Percentiles rank a stretch among this genome's conserved stretches.
Conservation (phyloP, 208 protist genomes). For the Naegleria lovaniensis region DNA sequence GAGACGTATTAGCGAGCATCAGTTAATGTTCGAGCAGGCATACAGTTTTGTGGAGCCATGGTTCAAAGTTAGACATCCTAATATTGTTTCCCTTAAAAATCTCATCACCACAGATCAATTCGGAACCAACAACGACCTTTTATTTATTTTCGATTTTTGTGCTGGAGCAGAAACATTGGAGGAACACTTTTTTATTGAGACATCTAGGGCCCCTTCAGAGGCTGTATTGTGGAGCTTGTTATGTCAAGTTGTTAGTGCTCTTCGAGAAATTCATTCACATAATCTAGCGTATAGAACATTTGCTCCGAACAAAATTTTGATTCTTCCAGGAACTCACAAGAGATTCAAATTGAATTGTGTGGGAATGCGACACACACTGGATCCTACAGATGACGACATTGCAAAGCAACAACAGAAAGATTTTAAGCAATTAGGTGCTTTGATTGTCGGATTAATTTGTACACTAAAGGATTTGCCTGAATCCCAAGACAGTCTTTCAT, state of each 20-base stretch:
- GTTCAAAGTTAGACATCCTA: not conserved
- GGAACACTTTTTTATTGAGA: not conserved
- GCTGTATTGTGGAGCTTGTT: not conserved
- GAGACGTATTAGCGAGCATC: not conserved
- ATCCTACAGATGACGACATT: not conserved
- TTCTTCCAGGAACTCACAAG: not conserved
- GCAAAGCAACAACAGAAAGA: not conserved
- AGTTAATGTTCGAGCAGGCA: too few species aligned
- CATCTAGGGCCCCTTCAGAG: not conserved
- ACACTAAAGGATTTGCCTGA: not conserved
- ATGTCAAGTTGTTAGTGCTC: not conserved
- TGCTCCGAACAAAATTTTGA: not conserved
- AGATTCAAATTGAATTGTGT: slow-evolving; percentile 14
- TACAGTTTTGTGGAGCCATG: not conserved
- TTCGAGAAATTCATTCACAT: not conserved
- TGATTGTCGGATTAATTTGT: not conserved
- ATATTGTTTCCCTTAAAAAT: not conserved
- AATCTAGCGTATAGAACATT: not conserved
- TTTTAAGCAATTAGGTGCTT: not conserved
- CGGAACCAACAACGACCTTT: not conserved
- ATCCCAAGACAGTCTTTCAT: not conserved
- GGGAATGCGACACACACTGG: not conserved
- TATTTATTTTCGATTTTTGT: slow-evolving; percentile 9
- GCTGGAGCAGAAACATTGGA: not conserved
- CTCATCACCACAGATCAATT: not conserved